Evolutionary conservation across 768 basidiomycete species (phyloP).

Genomic region (Myochromella boudieri): DNA sequence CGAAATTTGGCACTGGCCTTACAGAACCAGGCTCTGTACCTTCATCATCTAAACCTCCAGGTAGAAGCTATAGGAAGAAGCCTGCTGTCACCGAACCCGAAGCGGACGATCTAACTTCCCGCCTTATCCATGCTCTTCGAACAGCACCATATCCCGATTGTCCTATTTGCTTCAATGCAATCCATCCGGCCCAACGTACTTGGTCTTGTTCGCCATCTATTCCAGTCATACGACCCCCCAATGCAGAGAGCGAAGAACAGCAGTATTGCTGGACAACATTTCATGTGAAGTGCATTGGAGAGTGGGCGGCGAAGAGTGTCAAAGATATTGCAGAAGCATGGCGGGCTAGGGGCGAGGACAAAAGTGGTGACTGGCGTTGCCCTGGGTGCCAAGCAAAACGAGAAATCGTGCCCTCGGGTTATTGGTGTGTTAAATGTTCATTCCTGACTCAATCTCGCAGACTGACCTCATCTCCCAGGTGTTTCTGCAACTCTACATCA

Average conservation of each 20-base stretch:
- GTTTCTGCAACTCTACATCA: constrained; percentile 78
- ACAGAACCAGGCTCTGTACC: constrained; percentile 20
- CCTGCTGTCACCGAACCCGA: constrained; percentile 26
- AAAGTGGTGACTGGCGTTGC: constrained; percentile 85
- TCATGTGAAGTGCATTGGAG: constrained; percentile 84
- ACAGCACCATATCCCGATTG: constrained; percentile 78
- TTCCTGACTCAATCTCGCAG: constrained; percentile 12
- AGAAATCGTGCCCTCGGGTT: constrained; percentile 60
- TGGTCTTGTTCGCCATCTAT: constrained; percentile 84
- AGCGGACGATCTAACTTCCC: constrained; percentile 72
- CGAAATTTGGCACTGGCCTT: constrained; percentile 35
- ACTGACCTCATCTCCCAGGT: constrained; percentile 42
- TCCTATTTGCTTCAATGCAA: constrained; percentile 78
- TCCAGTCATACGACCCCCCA: constrained; percentile 35
- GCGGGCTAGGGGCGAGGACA: constrained; percentile 63
- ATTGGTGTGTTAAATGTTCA: constrained; percentile 47
- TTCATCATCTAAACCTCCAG: not conserved
- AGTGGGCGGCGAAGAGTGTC: constrained; percentile 85
- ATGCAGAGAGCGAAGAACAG: constrained; percentile 30
- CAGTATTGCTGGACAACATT: constrained; percentile 90
- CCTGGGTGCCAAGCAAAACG: constrained; percentile 89
- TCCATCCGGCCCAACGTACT: constrained; percentile 76
- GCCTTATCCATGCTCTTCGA: constrained; percentile 63
- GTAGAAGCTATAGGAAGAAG: not conserved
- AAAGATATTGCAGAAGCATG: constrained; percentile 73